Evolutionary conservation across 352 stramenopile genomes (phyloP), one percentile per base, ranked within the genome.

Genomic region (Phytophthora megakarya): DNA sequence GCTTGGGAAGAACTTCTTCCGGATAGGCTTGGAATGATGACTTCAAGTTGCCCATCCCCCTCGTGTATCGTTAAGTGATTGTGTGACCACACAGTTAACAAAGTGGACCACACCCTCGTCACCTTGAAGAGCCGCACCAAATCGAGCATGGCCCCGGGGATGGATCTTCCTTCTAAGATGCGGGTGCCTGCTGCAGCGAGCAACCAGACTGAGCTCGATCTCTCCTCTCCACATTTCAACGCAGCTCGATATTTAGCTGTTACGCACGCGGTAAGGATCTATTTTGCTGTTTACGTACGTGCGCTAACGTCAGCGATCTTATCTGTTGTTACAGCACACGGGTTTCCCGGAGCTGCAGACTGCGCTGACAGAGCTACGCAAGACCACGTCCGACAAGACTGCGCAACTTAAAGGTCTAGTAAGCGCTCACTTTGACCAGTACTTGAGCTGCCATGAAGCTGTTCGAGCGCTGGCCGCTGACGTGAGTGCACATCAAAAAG

Each of bases 401-500:
- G 78, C 88, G 56, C 86, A 93, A 65, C 80, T 95, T 38, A 95
- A 95, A 57, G 78, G 81, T 10, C 72, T 95, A 30, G 86, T 93
- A 50, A 86, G 76, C 23, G 78, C 80, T 30, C 86, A 93, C 63
- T 95, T 93, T 52, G 86, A 95, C 52, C 82, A 93, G 61, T 95
- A 93, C 22, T 44, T 95, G 37, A 89, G 79, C 18, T 95, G 84
- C 54, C 86, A 95, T 57, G 86, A 95, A 53, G 75, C 84, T 3
- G 84, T 93, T 59, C 80, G 81, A 6, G 61, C 76, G 12, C 61
- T 95, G 19, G 70, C 73, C 1, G 71, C 88, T 8, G 86, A 92
- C 10, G 79, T 93, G 28, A 80, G 72, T 23, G 39, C 72, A 2
- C 86, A 95, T 59, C 65, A 88, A 33, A 70, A 73, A 30, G 86